A percentile compares a stretch with the other conserved stretches of the same genome.
phyloP scores from a whole-genome alignment of 345 rosid genomes.

The Brassica carinata region DNA sequence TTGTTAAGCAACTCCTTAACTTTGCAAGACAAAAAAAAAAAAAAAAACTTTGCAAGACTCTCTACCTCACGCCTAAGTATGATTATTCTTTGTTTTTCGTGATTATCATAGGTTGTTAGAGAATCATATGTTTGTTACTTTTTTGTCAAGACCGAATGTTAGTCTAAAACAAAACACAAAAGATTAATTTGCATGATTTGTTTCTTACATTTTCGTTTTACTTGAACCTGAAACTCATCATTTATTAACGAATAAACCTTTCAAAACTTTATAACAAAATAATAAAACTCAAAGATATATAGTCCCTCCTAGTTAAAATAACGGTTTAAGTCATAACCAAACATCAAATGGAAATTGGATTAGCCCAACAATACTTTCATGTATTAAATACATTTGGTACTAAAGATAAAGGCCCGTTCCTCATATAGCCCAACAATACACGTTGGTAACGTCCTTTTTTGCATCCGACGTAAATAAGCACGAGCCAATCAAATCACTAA shows the following conservation, averaged over 20 bases:
- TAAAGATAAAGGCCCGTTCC: neutral
- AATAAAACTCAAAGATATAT: neutral
- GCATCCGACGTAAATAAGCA: neutral
- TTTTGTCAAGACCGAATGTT: neutral
- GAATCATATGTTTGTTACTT: neutral
- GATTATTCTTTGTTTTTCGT: neutral
- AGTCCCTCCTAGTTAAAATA: neutral
- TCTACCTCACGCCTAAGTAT: neutral
- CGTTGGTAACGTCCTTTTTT: neutral
- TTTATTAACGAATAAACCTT: neutral
- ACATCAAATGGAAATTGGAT: neutral
- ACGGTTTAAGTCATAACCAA: neutral
- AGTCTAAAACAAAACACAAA: too few species aligned
- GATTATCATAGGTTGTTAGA: too few species aligned
- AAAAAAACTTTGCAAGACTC: neutral
- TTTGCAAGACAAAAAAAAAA: too few species aligned
- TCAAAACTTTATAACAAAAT: neutral
- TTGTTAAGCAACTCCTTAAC: neutral
- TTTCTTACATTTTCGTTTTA: too few species aligned
- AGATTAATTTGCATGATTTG: too few species aligned
- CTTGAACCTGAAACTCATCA: too few species aligned
- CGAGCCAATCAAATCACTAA: neutral
- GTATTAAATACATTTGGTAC: neutral
- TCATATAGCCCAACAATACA: neutral
- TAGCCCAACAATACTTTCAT: neutral